Evolutionary conservation across 1,284 basidiomycete genomes (phyloP), one percentile per base, ranked within the genome.

Genomic region (Boletus hoseneyae): DNA sequence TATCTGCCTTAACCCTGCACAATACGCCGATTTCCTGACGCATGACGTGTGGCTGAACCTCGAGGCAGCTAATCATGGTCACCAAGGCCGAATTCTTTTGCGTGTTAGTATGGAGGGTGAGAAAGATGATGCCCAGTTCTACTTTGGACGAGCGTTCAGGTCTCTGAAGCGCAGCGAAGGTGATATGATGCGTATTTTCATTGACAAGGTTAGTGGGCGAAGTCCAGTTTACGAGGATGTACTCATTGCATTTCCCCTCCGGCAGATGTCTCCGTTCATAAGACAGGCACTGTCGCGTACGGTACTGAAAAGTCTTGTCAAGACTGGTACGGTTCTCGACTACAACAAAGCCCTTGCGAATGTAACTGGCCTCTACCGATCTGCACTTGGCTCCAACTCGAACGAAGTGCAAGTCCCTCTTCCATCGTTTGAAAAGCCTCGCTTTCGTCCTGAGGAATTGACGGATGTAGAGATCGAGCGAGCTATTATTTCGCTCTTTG

Each of bases 61-160:
- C n/a, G 93, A 96, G 61, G 85, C 88, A 0, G 34, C 49, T 37
- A 60, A 67, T 25, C 60, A 69, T 43, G 61, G 67, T 1, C 58
- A 68, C 6, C 81, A 85, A 51, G 94, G 95, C 2, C 83, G 93
- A 30, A 79, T 98, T 32, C 72, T 97, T 40, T 73, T 97, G 21
- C 81, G 97, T 7, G 81, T 99, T 47, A 96, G 93, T 66, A 97
- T 99, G 94, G 97, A 99, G 65, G 94, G 94, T 41, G 96, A 98
- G 75, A 92, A 96, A 69, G 95, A 97, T 64, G 97, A 99, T 65
- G 92, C 96, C 18, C 90, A 93, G 58, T 99, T 97, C 75, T 94
- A 93, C 73, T 99, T 99, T 65, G 97, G 97, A 11, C 80, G 93
- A 35, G 97, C 90, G 1, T 99, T 99, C 78, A 79, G 96, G 34